Evolutionary conservation across 1,284 basidiomycete species (phyloP).

Genomic region (Malassezia globosa): DNA sequence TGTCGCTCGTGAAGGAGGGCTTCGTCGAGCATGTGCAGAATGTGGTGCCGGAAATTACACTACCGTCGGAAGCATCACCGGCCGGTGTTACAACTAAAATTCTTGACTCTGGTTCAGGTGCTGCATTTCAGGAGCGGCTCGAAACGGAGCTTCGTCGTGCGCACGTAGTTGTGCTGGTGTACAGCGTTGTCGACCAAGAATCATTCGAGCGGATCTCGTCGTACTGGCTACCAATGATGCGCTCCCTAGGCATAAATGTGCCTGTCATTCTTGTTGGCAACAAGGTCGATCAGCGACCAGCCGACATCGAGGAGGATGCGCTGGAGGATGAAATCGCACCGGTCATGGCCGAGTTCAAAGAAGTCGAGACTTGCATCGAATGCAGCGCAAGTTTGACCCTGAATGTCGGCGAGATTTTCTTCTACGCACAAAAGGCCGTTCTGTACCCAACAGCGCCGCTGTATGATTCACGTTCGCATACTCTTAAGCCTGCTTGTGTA

Average conservation of each 20-base stretch:
- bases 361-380: slow-evolving; percentile 91
- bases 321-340: slow-evolving; percentile 60
- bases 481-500: slow-evolving; percentile 71
- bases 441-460: slow-evolving; percentile 91
- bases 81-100: slow-evolving; percentile 44
- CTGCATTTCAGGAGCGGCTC: slow-evolving; percentile 71
- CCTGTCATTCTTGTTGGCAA: slow-evolving; percentile 96
- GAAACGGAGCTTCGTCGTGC: slow-evolving; percentile 90
- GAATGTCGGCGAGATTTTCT: slow-evolving; percentile 98
- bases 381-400: slow-evolving; percentile 64
- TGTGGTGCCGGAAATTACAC: slow-evolving; percentile 40
- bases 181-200: slow-evolving; percentile 85
- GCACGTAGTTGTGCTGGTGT: slow-evolving; percentile 90
- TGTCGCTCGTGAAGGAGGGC: slow-evolving; percentile 62
- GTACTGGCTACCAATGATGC: slow-evolving; percentile 97
- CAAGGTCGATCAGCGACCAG: slow-evolving; percentile 89
- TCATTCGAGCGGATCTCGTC: slow-evolving; percentile 94
- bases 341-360: slow-evolving; percentile 46
- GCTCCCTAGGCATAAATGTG: slow-evolving; percentile 77
- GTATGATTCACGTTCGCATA: slow-evolving; percentile 88
- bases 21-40: slow-evolving; percentile 70
- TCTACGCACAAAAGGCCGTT: slow-evolving; percentile 96
- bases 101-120: slow-evolving; percentile 42
- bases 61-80: slow-evolving; percentile 42
- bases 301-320: slow-evolving; percentile 83